phyloP scores from a whole-genome alignment of 345 rosid genomes.

The Turnera subulata region DNA sequence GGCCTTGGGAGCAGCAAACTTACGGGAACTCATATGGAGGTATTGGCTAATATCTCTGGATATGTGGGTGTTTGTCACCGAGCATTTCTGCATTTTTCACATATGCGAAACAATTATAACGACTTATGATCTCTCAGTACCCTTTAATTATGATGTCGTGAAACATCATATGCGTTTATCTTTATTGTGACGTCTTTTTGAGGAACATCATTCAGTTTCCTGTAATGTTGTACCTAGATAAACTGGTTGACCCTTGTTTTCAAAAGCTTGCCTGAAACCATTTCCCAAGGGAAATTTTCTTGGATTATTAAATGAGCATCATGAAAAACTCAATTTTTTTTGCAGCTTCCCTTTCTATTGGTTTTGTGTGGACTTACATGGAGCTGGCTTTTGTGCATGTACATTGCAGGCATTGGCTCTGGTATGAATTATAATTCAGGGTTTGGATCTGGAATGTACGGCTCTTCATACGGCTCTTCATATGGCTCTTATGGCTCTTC shows the following conservation, averaged over 20 bases:
- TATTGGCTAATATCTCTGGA: conserved; percentile 4
- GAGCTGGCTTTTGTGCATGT: conserved; percentile 13
- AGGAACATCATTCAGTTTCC: too few relatives aligned
- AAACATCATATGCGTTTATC: too few relatives aligned
- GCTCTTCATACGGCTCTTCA: conserved; percentile 52
- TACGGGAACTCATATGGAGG: conserved; percentile 58
- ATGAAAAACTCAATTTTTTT: too few relatives aligned
- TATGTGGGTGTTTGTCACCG: background rate
- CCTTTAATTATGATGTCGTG: too few relatives aligned
- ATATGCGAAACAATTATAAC: background rate
- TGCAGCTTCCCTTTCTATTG: background rate
- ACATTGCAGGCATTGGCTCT: conserved; percentile 64
- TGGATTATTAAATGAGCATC: too few relatives aligned
- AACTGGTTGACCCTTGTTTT: too few relatives aligned
- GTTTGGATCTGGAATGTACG: conserved; percentile 62
- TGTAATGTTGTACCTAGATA: too few relatives aligned
- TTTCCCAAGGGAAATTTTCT: too few relatives aligned
- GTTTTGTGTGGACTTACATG: background rate
- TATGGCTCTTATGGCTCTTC: conserved; percentile 57
- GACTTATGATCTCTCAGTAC: background rate
- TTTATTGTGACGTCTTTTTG: too few relatives aligned
- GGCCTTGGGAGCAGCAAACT: conserved; percentile 92
- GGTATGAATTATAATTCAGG: conserved; percentile 64
- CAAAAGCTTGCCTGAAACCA: too few relatives aligned
- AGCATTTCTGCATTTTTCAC: background rate